phyloP scores from a whole-genome alignment of 306 rosid species.

The Ochetophila trinervis region DNA sequence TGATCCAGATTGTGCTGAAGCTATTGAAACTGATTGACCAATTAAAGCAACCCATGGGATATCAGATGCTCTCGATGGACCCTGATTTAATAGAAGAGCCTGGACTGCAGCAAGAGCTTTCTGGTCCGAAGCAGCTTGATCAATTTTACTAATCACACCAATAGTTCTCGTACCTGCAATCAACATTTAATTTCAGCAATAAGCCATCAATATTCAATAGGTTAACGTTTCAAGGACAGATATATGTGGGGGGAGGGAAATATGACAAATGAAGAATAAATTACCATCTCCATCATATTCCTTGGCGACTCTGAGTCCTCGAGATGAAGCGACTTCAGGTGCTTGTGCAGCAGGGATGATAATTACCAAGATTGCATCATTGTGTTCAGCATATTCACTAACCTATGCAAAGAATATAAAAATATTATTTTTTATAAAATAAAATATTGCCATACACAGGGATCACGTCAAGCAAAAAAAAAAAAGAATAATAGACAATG shows the following conservation, averaged over 20 bases:
- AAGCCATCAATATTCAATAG: constrained; percentile 16
- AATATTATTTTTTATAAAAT: constrained; percentile 7
- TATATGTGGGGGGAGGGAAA: neutral
- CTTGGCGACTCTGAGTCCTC: constrained; percentile 78
- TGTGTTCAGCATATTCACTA: constrained; percentile 90
- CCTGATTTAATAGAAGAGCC: constrained; percentile 85
- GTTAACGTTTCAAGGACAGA: constrained; percentile 9
- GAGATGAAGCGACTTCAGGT: constrained; percentile 80
- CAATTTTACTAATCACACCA: constrained; percentile 89
- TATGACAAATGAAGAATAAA: constrained; percentile 9
- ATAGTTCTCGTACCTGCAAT: constrained; percentile 80
- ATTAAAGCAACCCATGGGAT: constrained; percentile 95
- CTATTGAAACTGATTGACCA: constrained; percentile 93
- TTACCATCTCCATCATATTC: constrained; percentile 88
- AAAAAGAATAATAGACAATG: neutral
- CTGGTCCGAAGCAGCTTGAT: constrained; percentile 90
- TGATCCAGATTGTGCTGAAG: constrained; percentile 92
- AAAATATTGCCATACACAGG: neutral
- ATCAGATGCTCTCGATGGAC: constrained; percentile 80
- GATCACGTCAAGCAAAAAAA: neutral
- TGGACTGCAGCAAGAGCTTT: constrained; percentile 93
- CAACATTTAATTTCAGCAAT: constrained; percentile 12
- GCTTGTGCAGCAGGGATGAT: constrained; percentile 92
- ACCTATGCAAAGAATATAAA: constrained; percentile 50
- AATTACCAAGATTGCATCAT: constrained; percentile 84